A percentile compares a stretch with the other conserved stretches of the same genome.
Conservation (phyloP, 768 basidiomycete species). For the Sporobolomyces phaffii region DNA sequence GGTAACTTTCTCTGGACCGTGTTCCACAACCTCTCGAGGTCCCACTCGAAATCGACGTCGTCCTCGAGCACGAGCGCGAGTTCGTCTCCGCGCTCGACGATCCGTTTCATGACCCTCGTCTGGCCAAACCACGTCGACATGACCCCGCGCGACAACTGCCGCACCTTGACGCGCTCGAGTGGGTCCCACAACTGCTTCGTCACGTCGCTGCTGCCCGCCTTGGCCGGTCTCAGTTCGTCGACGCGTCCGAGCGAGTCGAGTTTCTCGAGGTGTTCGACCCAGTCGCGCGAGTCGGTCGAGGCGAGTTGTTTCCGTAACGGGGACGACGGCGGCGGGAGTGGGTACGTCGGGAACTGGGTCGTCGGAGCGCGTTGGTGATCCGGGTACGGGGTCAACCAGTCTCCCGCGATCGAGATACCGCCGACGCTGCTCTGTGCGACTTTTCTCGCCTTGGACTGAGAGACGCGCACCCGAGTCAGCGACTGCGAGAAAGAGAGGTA, state of each 20-base stretch:
- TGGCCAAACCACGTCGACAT: constrained; percentile 41
- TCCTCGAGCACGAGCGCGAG: constrained; percentile 43
- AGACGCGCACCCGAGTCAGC: not conserved
- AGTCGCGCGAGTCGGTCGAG: constrained; percentile 6
- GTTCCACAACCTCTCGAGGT: constrained; percentile 40
- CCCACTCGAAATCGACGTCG: constrained; percentile 44
- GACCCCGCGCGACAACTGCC: constrained; percentile 40
- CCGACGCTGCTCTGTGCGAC: not conserved
- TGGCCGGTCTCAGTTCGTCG: constrained; percentile 3
- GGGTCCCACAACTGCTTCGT: constrained; percentile 33
- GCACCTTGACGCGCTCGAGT: constrained; percentile 24
- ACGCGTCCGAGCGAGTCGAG: not conserved
- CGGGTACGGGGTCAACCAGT: constrained; percentile 23
- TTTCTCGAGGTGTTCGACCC: constrained; percentile 40
- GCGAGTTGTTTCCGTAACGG: not conserved
- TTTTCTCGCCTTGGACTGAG: constrained; percentile 2
- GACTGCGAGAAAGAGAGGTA: not conserved
- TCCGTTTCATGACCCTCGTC: constrained; percentile 37
- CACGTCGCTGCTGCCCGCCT: constrained; percentile 14
- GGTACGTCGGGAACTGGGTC: constrained; percentile 15
- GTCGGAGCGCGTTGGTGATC: not conserved
- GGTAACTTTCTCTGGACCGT: constrained; percentile 31
- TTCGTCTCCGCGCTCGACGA: constrained; percentile 38
- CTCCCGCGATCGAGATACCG: not conserved
- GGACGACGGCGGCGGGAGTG: not conserved